Evolutionary conservation across 345 rosid species (phyloP), one percentile per base, ranked within the genome.

Genomic region (Clarkia xantiana): DNA sequence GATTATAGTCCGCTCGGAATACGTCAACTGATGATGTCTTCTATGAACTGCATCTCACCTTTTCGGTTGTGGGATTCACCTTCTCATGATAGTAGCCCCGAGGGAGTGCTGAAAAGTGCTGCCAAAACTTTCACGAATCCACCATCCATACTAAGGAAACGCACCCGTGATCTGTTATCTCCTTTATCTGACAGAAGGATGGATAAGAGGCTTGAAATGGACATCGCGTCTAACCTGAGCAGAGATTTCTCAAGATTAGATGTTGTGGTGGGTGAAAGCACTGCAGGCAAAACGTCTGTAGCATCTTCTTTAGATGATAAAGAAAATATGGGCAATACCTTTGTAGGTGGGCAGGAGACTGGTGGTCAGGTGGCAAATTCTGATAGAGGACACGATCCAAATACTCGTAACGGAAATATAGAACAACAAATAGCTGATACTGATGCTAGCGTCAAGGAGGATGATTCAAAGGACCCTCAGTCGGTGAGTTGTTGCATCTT

Each of bases 1-100:
- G 98, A 91, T 58, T 91, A 80, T 60, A 91, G 98, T 59, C 98
- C 98, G 47, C 82, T 91, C 48, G 98, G 98, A 41, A 81, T 91
- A 57, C 98, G 98, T 42, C 98, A 91, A 68, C 64, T 86, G 61
- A 81, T 82, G 95, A 72, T 81, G 74, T 78, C 94, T 54, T 81
- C 98, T 47, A 73, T 73, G 76, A 72, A 70, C 67, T 84, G 87
- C 71, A 71, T 81, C 52, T 77, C 94, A 60, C 98, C 98, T 44
- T 81, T 76, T 65, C 72, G 83, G 73, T 65, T 84, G 66, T 87
- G 98, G 98, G 95, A 78, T 59, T 87, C 98, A 25, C 90, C 96
- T 20, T 60, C 78, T 51, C 62, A 58, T 13, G 95, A 81, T 56
- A 73, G 56, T 56, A 81, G 76, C 66, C 87, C 96, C 45, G 86